Evolutionary conservation across 768 basidiomycete genomes (phyloP).

Genomic region (Termitomyces sp.): DNA sequence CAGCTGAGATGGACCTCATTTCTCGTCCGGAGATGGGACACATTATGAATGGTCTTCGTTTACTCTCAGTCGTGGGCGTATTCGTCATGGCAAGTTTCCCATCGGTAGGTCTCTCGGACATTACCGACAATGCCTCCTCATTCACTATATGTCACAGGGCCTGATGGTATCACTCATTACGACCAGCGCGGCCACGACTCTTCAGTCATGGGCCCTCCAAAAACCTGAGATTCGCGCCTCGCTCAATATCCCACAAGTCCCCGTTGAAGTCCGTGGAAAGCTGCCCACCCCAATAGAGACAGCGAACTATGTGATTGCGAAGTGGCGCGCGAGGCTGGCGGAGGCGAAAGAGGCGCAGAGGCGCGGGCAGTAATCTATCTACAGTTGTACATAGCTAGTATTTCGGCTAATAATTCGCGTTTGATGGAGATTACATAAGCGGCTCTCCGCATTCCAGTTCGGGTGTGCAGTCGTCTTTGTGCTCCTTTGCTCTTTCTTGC

Average conservation of each 20-base stretch:
- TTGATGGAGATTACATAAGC: background rate
- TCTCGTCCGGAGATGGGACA: constrained; percentile 54
- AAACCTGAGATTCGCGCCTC: constrained; percentile 31
- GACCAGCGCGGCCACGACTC: constrained; percentile 34
- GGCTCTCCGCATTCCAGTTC: background rate
- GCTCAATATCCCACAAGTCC: constrained; percentile 31
- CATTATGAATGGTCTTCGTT: constrained; percentile 58
- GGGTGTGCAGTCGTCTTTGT: background rate
- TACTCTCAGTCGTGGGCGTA: constrained; percentile 44
- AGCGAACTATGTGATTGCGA: constrained; percentile 15
- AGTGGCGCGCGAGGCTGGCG: constrained; percentile 17
- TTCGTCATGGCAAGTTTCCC: constrained; percentile 53
- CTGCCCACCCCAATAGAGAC: constrained; percentile 25
- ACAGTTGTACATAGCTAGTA: background rate
- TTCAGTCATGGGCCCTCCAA: constrained; percentile 46
- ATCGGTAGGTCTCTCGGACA: constrained; percentile 44
- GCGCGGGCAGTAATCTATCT: constrained; percentile 6
- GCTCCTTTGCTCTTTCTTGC: background rate
- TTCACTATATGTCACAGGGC: constrained; percentile 21
- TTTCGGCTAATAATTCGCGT: constrained; percentile 3
- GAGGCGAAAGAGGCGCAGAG: constrained; percentile 18
- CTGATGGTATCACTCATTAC: constrained; percentile 37
- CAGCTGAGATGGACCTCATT: constrained; percentile 47
- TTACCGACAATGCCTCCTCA: background rate
- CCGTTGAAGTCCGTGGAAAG: constrained; percentile 19